Evolutionary conservation across 768 basidiomycete genomes (phyloP), one percentile per base, ranked within the genome.

Genomic region (Cyclocybe cylindracea): DNA sequence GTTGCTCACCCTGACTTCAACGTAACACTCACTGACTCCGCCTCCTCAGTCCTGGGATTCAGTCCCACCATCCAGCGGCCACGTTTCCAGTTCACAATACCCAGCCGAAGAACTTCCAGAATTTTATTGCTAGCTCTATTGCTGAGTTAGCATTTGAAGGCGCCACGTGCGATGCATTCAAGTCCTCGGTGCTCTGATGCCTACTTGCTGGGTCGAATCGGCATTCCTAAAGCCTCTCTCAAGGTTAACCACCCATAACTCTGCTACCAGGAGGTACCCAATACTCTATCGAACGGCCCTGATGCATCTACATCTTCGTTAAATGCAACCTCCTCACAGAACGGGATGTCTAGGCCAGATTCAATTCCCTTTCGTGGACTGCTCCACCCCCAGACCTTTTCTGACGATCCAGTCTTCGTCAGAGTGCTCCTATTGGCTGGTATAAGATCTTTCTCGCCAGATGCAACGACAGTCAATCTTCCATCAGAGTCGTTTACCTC

Each of bases 401-500:
- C 56, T 46, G 51, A 48, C 51, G 52, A 54, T 54, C 54, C 50
- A 58, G 56, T 56, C 52, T 51, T 36, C n/a, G 48, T 50, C 39
- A 54, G 52, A 53, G 37, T 45, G 40, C 60, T 54, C 60, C 60
- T 58, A 61, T 61, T 49, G 46, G 42, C 39, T 36, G n/a, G 11
- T 61, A 61, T 52, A 58, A 56, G 35, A 39, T 35, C 29, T 19
- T 31, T 50, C 44, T 38, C 46, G 35, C 40, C 39, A 48, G 44
- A 50, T 42, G 48, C 38, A 29, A 16, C 32, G n/a, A 40, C 4
- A 11, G 13, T n/a, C 18, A 14, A 32, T 46, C 50, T 53, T 56
- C 37, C 48, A 51, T 45, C 55, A 55, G 43, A 48, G 48, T 50
- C 39, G n/a, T 55, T 57, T 53, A 48, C 44, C 43, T 58, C 48